Conservation (phyloP, 1,284 basidiomycete genomes). For the Ustilago loliicola region DNA sequence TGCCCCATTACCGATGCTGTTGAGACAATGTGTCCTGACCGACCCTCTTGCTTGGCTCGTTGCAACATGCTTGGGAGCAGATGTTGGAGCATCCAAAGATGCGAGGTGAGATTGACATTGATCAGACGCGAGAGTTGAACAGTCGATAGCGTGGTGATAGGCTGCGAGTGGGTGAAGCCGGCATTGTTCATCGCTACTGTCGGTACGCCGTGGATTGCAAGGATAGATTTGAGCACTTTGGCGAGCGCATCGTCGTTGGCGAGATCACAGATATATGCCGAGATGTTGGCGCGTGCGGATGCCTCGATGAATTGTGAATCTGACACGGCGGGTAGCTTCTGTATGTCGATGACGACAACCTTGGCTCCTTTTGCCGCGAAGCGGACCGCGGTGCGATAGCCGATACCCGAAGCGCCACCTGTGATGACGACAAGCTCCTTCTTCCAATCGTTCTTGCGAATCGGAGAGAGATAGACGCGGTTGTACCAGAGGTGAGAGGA, state of each 20-base stretch:
- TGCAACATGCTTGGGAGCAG: constrained; percentile 90
- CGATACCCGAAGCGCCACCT: constrained; percentile 85
- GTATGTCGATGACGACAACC: constrained; percentile 83
- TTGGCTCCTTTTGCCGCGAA: constrained; percentile 83
- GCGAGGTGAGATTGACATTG: constrained; percentile 85
- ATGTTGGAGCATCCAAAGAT: constrained; percentile 90
- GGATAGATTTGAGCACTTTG: constrained; percentile 43
- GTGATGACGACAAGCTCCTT: constrained; percentile 59
- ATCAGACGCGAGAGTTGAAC: constrained; percentile 82
- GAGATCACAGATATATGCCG: constrained; percentile 57
- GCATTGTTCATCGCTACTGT: constrained; percentile 96
- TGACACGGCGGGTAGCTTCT: constrained; percentile 16
- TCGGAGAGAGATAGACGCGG: constrained; percentile 20
- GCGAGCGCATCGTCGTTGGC: constrained; percentile 40
- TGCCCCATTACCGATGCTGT: constrained; percentile 81
- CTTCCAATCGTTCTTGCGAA: constrained; percentile 35
- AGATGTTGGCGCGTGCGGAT: constrained; percentile 33
- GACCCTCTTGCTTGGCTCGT: constrained; percentile 72
- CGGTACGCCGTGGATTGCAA: constrained; percentile 36
- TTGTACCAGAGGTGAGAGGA: constrained; percentile 47
- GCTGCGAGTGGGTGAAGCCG: constrained; percentile 91
- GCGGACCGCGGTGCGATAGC: constrained; percentile 84
- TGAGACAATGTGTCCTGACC: constrained; percentile 83
- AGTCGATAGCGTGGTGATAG: constrained; percentile 81
- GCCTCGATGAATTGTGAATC: background rate